These are phyloP conservation scores for Lunasporangiospora selenospora DNA, from an alignment of 192 early-diverging fungal genomes.

Conservation along the genomic window DNA sequence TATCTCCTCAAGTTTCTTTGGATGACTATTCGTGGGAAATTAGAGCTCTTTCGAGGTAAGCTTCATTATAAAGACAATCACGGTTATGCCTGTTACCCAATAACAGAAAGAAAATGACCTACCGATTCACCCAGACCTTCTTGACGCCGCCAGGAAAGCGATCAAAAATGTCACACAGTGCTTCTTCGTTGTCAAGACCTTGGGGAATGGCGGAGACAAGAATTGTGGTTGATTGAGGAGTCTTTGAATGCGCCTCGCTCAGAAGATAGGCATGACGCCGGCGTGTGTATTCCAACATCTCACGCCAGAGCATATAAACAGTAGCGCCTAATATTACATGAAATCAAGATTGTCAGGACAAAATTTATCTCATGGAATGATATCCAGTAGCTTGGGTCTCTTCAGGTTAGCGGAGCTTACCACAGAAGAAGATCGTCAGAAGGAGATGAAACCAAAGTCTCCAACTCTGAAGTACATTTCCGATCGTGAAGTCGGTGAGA, in stretches of 20 bases:
- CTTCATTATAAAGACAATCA: too few species aligned
- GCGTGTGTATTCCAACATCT: constrained; percentile 66
- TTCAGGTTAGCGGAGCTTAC: constrained; percentile 51
- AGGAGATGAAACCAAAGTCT: constrained; percentile 79
- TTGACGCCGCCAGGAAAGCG: constrained; percentile 74
- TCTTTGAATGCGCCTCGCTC: constrained; percentile 54
- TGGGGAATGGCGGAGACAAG: constrained; percentile 73
- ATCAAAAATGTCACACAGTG: constrained; percentile 60
- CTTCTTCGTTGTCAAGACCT: constrained; percentile 54
- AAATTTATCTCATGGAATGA: background rate
- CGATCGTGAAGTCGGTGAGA: constrained; percentile 69
- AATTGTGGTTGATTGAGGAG: constrained; percentile 66
- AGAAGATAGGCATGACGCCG: constrained; percentile 74
- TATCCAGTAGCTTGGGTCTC: background rate
- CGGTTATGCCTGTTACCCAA: too few species aligned
- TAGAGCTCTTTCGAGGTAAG: background rate
- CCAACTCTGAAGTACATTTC: constrained; percentile 64
- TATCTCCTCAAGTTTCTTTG: constrained; percentile 50
- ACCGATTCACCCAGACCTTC: constrained; percentile 68
- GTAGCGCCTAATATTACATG: constrained; percentile 35
- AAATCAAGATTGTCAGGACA: constrained; percentile 20
- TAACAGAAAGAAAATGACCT: background rate
- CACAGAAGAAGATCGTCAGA: constrained; percentile 55
- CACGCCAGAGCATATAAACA: constrained; percentile 45
- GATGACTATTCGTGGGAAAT: constrained; percentile 35